Base-by-base conservation (phyloP, 129 eudicot species). In the Flaveria sonorensis region DNA sequence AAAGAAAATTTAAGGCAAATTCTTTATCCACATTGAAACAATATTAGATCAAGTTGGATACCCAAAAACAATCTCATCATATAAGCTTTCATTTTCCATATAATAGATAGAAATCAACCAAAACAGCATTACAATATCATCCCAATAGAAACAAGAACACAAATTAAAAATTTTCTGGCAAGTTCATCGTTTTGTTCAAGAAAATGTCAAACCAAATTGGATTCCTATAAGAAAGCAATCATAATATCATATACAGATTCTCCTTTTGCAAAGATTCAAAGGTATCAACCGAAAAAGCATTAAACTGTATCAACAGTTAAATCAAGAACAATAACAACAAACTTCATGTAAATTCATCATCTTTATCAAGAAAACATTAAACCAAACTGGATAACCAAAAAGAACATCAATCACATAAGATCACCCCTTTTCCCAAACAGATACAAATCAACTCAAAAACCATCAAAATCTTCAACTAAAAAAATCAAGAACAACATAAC, bases 171-270 rank as follows among this genome's bases (percentile, higher is more conserved):
- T 10, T 59, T 24, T 0, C 59, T 45, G 18, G 26, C 71, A 77
- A 68, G 69, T 24, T 67, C 57, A 40, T 55, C 70, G 16, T 56
- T 36, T 68, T 70, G 59, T 68, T 77, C 70, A 55, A 56, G 6
- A 70, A 78, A 55, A 51, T 56, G 14, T 51, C 7, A 6, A 30
- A n/a, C 21, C 42, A 28, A 24, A 51, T 71, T 51, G 7, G 26
- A 26, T 50, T 24, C 24, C 62, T 36, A 36, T 4, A 36, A 36
- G 40, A 36, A 36, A 36, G 40, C 40, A 7, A 36, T 6, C 40
- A 36, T 36, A 36, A 36, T 4, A 36, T 36, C 40, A 36, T 36
- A 36, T 36, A 36, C 40, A 36, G 40, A 4, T 36, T 6, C 40
- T 36, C 40, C 40, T 36, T 36, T 36, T 5, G 40, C 40, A 36